Base-by-base conservation (phyloP, 306 rosid species). In the Dryas drummondii region DNA sequence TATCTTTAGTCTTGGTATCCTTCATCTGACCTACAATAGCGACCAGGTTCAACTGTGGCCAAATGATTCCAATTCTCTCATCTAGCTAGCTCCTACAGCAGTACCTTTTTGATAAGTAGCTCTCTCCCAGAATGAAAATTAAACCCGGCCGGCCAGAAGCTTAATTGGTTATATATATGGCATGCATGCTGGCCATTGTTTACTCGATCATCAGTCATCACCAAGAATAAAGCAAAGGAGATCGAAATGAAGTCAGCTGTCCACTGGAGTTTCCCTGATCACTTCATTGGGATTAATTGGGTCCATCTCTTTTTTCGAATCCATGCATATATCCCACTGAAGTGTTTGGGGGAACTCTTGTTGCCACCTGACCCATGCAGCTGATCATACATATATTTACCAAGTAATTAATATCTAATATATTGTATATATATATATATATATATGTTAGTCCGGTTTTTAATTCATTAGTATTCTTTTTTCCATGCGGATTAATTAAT, bases 301-400 rank as follows among this genome's bases (percentile, higher is more conserved):
- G 22, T 22, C 22, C 0, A 22, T 22, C 22, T 22, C 22, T 22
- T 22, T 22, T 22, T 22, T 22, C 22, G 22, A 27, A 3, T 0
- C 40, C 47, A 44, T 8, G 8, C 44, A 8, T n/a, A 8, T 2
- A 9, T 57, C 15, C 56, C 6, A 71, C 81, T 76, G 71, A 81
- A 81, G 81, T 66, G 81, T 72, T 51, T 81, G 78, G 84, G 81
- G 68, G 84, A 76, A 72, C 84, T 66, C 71, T 41, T 12, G 80
- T 54, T 54, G 80, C 11, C 80, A 74, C 37, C 53, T 75, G 55
- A 58, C 69, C 75, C 6, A 27, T 17, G 13, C 32, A 13, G 17
- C 19, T 12, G 7, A 52, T 52, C 5, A 14, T 52, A 52, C 56
- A 32, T 32, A 32, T 32, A 32, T 32, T 32, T 32, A 1, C 56